Conservation (phyloP, 768 basidiomycete species). For the Suillus sp. region DNA sequence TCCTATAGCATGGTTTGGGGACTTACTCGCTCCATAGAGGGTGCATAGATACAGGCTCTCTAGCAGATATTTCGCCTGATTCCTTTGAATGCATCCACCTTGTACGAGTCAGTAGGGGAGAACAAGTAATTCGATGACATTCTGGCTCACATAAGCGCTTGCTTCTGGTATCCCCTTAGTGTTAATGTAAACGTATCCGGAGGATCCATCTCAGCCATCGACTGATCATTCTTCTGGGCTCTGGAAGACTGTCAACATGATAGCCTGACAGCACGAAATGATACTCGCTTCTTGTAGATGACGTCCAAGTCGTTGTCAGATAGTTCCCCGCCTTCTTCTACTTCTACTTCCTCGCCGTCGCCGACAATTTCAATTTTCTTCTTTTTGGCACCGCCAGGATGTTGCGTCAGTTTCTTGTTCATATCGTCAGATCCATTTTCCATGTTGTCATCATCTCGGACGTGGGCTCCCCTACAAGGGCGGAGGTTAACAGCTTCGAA, state of each 20-base stretch:
- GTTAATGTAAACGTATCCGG: conserved; percentile 72
- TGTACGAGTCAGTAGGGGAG: conserved; percentile 7
- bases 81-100: conserved; percentile 96
- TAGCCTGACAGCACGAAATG: neutral
- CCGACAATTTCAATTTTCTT: conserved; percentile 69
- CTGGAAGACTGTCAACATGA: conserved; percentile 41
- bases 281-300: conserved; percentile 79
- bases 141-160: conserved; percentile 70
- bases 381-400: conserved; percentile 40
- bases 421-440: conserved; percentile 41
- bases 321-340: conserved; percentile 82
- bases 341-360: conserved; percentile 80
- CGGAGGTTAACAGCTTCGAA: conserved; percentile 75
- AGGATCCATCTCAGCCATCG: conserved; percentile 82
- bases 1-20: neutral
- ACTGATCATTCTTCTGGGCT: conserved; percentile 79
- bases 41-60: conserved; percentile 77
- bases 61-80: conserved; percentile 67
- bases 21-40: conserved; percentile 92
- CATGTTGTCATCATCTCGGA: conserved; percentile 30
- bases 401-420: conserved; percentile 42
- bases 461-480: conserved; percentile 53
- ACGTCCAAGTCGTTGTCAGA: conserved; percentile 77
- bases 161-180: conserved; percentile 89
- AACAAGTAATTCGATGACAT: neutral